A percentile compares a stretch with the other conserved stretches of the same genome.
Conservation (phyloP, 495 filamentous ascomycete species). For the Neurospora tetraspora region DNA sequence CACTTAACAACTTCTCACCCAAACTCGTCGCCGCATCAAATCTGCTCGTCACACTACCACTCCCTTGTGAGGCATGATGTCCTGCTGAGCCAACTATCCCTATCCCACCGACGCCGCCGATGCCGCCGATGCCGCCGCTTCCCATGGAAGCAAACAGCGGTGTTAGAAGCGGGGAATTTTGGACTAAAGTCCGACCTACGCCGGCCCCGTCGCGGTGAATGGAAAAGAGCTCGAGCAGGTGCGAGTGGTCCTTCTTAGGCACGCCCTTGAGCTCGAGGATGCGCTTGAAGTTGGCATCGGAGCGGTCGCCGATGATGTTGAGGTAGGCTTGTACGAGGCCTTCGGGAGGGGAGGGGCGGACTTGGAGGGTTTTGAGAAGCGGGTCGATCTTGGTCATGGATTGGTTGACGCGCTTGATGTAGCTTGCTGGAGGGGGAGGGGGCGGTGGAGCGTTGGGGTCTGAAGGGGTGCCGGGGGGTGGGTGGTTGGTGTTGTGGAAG, state of each 20-base stretch:
- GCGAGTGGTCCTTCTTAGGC: constrained; percentile 67
- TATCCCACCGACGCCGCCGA: no score
- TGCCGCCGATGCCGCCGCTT: constrained; percentile 1
- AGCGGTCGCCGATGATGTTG: constrained; percentile 82
- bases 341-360: constrained; percentile 81
- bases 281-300: constrained; percentile 91
- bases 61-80: constrained; percentile 27
- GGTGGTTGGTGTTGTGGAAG: constrained; percentile 32
- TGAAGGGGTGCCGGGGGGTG: constrained; percentile 16
- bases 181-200: constrained; percentile 46
- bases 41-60: constrained; percentile 47
- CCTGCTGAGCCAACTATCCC: no score
- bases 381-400: constrained; percentile 82
- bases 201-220: constrained; percentile 61
- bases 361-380: constrained; percentile 92
- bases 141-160: constrained; percentile 40
- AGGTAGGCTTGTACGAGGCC: constrained; percentile 95
- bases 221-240: constrained; percentile 80
- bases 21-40: constrained; percentile 63
- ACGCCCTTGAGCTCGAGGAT: constrained; percentile 91
- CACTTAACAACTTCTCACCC: constrained; percentile 65
- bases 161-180: constrained; percentile 50
- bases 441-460: constrained; percentile 23
- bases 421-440: constrained; percentile 46
- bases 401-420: constrained; percentile 78